A percentile compares a stretch with the other conserved stretches of the same genome.
Evolutionary conservation across 2,329 filamentous ascomycete genomes (phyloP).

Genomic region (Neoarthrinium moseri): DNA sequence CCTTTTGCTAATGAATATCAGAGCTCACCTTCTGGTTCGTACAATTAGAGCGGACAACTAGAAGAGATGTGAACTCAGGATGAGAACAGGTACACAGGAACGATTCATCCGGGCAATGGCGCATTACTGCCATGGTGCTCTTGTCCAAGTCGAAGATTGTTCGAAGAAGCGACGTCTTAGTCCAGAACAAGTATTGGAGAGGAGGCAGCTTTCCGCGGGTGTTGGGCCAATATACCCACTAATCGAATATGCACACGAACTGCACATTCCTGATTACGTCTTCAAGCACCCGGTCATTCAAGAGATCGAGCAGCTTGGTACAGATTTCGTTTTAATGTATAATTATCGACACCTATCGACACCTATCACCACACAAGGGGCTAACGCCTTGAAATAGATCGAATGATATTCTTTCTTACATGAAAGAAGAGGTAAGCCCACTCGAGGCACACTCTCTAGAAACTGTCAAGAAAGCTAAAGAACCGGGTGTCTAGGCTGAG

Average conservation of each 20-base stretch:
- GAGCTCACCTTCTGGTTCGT: background rate
- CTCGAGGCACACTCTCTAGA: no score
- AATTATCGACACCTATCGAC: no score
- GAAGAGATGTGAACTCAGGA: background rate
- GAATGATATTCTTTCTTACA: conserved; percentile 15
- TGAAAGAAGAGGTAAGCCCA: conserved; percentile 13
- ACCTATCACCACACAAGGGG: background rate
- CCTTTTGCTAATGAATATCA: background rate
- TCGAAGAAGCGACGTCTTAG: background rate
- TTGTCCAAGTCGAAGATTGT: conserved; percentile 12
- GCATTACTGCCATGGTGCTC: background rate
- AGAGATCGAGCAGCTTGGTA: background rate
- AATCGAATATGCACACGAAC: conserved; percentile 12
- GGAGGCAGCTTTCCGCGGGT: conserved; percentile 10
- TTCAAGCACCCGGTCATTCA: background rate
- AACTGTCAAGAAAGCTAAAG: background rate
- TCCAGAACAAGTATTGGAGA: conserved; percentile 12
- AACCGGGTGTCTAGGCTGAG: background rate
- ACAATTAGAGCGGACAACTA: no score
- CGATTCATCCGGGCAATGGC: background rate
- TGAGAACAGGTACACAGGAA: background rate
- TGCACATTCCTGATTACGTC: conserved; percentile 6
- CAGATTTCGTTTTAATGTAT: background rate
- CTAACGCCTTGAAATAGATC: conserved; percentile 4
- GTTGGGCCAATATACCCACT: conserved; percentile 11